phyloP scores from a whole-genome alignment of 768 basidiomycete genomes.

The Termitomyces sp. region DNA sequence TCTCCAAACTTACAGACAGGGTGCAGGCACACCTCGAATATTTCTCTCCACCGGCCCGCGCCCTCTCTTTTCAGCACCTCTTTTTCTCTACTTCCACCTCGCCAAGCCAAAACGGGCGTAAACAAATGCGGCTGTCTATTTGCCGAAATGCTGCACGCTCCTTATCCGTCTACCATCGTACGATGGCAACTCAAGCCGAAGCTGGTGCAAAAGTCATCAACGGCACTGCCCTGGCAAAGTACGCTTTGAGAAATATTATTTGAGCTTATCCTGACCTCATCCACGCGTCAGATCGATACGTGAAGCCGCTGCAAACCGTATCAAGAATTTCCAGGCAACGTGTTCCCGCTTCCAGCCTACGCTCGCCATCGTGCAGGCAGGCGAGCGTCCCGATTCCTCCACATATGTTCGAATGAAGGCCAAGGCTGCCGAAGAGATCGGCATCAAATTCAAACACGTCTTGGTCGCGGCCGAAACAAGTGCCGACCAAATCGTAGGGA shows the following conservation, averaged over 20 bases:
- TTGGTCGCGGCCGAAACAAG: conserved; percentile 59
- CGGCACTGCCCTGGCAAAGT: conserved; percentile 84
- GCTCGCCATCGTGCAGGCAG: conserved; percentile 91
- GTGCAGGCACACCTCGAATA: conserved; percentile 11
- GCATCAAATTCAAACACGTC: conserved; percentile 83
- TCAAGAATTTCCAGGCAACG: conserved; percentile 54
- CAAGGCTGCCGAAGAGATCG: conserved; percentile 92
- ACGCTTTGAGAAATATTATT: conserved; percentile 15
- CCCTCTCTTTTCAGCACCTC: not conserved
- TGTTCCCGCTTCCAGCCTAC: conserved; percentile 89
- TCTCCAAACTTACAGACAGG: not conserved
- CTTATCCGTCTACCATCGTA: conserved; percentile 33
- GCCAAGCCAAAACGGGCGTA: conserved; percentile 17
- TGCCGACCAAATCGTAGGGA: conserved; percentile 68
- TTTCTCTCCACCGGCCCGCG: not conserved
- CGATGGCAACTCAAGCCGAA: conserved; percentile 28
- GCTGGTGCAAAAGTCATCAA: conserved; percentile 59
- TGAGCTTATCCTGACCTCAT: not conserved
- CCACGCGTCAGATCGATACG: conserved; percentile 63
- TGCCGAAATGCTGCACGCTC: conserved; percentile 12
- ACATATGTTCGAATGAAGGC: conserved; percentile 97
- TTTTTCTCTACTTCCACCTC: not conserved
- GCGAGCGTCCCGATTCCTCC: conserved; percentile 83
- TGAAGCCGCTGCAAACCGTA: conserved; percentile 63
- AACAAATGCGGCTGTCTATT: conserved; percentile 19